phyloP scores from a whole-genome alignment of 805 yeast genomes.

The Wickerhamomyces sydowiorum region DNA sequence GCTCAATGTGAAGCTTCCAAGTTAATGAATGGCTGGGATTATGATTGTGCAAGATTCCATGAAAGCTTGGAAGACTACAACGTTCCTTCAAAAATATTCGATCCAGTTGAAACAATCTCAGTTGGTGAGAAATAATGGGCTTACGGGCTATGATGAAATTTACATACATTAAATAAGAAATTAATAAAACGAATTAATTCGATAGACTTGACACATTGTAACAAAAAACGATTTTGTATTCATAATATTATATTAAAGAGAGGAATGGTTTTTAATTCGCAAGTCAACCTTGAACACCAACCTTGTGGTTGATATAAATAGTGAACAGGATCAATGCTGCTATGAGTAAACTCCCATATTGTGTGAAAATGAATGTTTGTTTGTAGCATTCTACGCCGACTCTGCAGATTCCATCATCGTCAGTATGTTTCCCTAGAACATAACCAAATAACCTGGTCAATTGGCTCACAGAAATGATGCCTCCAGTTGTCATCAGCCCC shows the following conservation, averaged over 20 bases:
- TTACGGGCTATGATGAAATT: too few relatives aligned
- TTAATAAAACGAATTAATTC: not conserved
- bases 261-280: too few relatives aligned
- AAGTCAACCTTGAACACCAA: not conserved
- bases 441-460: constrained; percentile 52
- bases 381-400: constrained; percentile 44
- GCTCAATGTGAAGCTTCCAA: constrained; percentile 56
- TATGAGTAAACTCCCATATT: constrained; percentile 15
- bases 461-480: constrained; percentile 46
- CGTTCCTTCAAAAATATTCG: not conserved
- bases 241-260: not conserved
- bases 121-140: too few relatives aligned
- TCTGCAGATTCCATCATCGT: constrained; percentile 35
- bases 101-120: not conserved
- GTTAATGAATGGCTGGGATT: constrained; percentile 76
- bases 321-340: constrained; percentile 16
- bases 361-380: constrained; percentile 31
- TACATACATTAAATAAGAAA: not conserved
- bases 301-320: constrained; percentile 10
- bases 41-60: constrained; percentile 56
- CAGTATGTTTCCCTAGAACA: constrained; percentile 41
- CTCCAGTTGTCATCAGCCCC: constrained; percentile 74
- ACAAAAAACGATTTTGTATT: too few relatives aligned
- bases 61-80: constrained; percentile 1
- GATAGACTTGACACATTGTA: not conserved